Percentiles rank a stretch among this genome's conserved stretches.
Evolutionary conservation across 129 eudicot genomes (phyloP).

Genomic region (Helichrysum umbraculigerum): DNA sequence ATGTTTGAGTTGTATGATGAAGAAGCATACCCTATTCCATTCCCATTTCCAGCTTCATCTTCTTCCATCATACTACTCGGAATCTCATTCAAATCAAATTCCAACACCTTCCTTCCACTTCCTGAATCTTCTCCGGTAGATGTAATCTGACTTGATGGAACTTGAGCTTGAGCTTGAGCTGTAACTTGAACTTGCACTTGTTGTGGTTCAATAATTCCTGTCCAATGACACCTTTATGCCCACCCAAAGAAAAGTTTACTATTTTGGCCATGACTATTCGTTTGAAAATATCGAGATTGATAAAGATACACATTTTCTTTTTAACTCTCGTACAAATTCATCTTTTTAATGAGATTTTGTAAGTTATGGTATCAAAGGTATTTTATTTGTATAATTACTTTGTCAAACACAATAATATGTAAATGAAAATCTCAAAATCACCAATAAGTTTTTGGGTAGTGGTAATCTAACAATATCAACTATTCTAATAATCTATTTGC

Average conservation of each 20-base stretch:
- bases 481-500: too few species aligned
- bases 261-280: too few species aligned
- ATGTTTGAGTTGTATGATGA: conserved; percentile 42
- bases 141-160: conserved; percentile 37
- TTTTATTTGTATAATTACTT: too few species aligned
- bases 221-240: conserved; percentile 56
- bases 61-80: conserved; percentile 37
- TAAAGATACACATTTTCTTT: too few species aligned
- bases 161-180: conserved; percentile 26
- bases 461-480: too few species aligned
- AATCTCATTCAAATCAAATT: conserved; percentile 58
- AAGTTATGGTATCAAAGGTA: too few species aligned
- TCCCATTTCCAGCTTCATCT: conserved; percentile 24
- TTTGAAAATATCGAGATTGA: too few species aligned
- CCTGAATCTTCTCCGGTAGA: conserved; percentile 46
- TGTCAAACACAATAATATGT: too few species aligned
- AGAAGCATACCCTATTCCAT: conserved; percentile 32
- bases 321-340: too few species aligned
- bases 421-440: too few species aligned
- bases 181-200: background rate
- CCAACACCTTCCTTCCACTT: conserved; percentile 30
- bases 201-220: conserved; percentile 11
- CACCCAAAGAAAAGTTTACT: conserved; percentile 28
- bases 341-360: too few species aligned
- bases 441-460: too few species aligned